Base-by-base conservation (phyloP, 768 basidiomycete genomes). In the Cyclocybe aegerita region DNA sequence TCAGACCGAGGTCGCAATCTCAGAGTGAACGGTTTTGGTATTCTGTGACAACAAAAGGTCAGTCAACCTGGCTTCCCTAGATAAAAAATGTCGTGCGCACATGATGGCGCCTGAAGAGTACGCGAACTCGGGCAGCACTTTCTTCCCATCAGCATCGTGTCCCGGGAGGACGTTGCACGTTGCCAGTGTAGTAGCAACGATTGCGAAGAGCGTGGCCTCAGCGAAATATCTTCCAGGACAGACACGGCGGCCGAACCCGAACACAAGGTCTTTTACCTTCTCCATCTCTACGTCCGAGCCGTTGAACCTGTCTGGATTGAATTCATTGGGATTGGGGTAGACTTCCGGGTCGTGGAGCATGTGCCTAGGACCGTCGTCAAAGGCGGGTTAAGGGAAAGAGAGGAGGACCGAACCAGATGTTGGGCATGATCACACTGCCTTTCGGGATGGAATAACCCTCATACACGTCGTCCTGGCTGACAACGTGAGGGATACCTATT, bases 241-340 rank as follows among this genome's bases (percentile, higher is more conserved):
- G n/a, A 71, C 60, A 4, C 75, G 71, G 11, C 78, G 68, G 16
- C 72, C 72, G 43, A 72, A 74, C 3, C 72, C 74, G 46, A 70
- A 73, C 23, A 66, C 61, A 29, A 79, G 67, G 38, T 75, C 68
- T 2, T 37, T 44, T 32, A 71, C 66, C 2, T 70, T 65, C 15
- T 63, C 56, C 53, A 71, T 65, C 38, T 67, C 65, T 29, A 66
- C 62, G 53, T 77, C 70, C 2, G 64, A 55, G 7, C 55, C 56
- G 30, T 75, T 69, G 65, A 78, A 86, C n/a, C 84, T 78, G 39
- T 82, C 81, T 16, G 85, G 85, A 33, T 73, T 75, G 61, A 86
- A 86, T 36, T 62, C 58, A 55, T 75, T 66, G 3, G 85, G 84
- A 31, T 79, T 67, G 15, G 70, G 57, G 61, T 86, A 86, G 17